These are phyloP conservation scores for Geotrichum histeridarum DNA, from an alignment of 1,139 yeast genomes.

Conservation along the genomic window DNA sequence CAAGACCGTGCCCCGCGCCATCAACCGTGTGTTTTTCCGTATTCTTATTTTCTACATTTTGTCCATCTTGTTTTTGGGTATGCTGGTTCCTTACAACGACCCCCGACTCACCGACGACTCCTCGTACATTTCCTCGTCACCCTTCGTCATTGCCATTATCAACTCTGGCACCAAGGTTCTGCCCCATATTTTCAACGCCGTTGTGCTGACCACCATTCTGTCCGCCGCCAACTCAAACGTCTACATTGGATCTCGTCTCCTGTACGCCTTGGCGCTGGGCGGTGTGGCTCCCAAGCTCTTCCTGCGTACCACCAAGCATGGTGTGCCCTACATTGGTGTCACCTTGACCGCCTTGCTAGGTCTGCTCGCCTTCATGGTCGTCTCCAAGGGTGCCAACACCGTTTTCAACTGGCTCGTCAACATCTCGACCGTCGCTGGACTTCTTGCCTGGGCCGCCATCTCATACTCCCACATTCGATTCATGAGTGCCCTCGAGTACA, in stretches of 20 bases:
- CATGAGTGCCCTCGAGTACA: slow-evolving; percentile 55
- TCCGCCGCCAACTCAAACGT: slow-evolving; percentile 52
- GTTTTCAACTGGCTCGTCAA: slow-evolving; percentile 65
- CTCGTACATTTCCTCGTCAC: slow-evolving; percentile 50
- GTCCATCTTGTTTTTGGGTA: slow-evolving; percentile 45
- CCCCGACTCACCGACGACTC: slow-evolving; percentile 37
- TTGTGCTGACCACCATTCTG: slow-evolving; percentile 47
- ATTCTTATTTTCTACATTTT: slow-evolving; percentile 45
- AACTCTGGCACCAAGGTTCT: slow-evolving; percentile 18
- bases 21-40: slow-evolving; percentile 56
- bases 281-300: slow-evolving; percentile 49
- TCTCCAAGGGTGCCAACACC: slow-evolving; percentile 44
- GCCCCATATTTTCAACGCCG: slow-evolving; percentile 42
- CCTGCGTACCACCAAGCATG: slow-evolving; percentile 43
- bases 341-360: slow-evolving; percentile 42
- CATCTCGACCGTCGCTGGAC: slow-evolving; percentile 57
- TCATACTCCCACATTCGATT: slow-evolving; percentile 43
- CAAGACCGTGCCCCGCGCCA: slow-evolving; percentile 53
- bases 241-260: slow-evolving; percentile 47
- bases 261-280: slow-evolving; percentile 46
- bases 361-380: slow-evolving; percentile 63
- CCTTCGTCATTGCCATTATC: slow-evolving; percentile 50
- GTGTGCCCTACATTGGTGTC: slow-evolving; percentile 47
- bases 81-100: slow-evolving; percentile 46
- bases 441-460: slow-evolving; percentile 56